Percentiles rank a stretch among this genome's conserved stretches.
These are phyloP conservation scores for Avena sativa DNA, from an alignment of 176 grass and related monocot species.

Conservation along the genomic window DNA sequence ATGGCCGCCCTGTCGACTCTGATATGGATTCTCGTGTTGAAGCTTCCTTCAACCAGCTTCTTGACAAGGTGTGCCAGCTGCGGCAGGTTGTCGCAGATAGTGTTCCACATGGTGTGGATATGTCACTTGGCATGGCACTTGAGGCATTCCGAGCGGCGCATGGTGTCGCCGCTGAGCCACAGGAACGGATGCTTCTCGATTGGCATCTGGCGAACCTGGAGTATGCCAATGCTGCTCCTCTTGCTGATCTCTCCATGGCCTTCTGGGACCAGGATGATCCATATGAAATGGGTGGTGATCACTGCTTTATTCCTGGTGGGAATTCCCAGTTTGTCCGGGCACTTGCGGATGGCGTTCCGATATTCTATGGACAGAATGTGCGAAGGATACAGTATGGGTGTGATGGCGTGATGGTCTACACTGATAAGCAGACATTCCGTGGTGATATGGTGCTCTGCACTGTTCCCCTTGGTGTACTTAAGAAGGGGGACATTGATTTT, in stretches of 20 bases:
- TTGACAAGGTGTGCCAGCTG: slow-evolving; percentile 92
- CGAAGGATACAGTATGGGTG: slow-evolving; percentile 76
- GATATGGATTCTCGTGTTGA: slow-evolving; percentile 79
- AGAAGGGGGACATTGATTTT: slow-evolving; percentile 82
- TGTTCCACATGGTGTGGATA: slow-evolving; percentile 66
- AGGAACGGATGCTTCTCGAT: slow-evolving; percentile 93
- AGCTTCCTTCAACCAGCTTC: slow-evolving; percentile 88
- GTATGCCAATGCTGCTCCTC: slow-evolving; percentile 91
- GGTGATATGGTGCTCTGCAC: slow-evolving; percentile 97
- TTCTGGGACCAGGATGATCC: slow-evolving; percentile 99
- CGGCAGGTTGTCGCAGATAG: slow-evolving; percentile 75
- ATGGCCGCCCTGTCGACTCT: slow-evolving; percentile 74
- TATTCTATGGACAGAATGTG: slow-evolving; percentile 85
- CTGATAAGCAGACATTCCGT: slow-evolving; percentile 74
- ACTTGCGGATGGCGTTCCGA: slow-evolving; percentile 68
- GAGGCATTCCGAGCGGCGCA: slow-evolving; percentile 78
- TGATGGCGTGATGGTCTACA: slow-evolving; percentile 80
- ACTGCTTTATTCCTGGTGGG: slow-evolving; percentile 96
- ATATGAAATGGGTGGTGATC: slow-evolving; percentile 97
- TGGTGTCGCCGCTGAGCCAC: slow-evolving; percentile 63
- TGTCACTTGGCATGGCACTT: slow-evolving; percentile 79
- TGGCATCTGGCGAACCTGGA: slow-evolving; percentile 98
- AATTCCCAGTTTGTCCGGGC: slow-evolving; percentile 78
- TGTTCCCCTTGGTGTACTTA: slow-evolving; percentile 83
- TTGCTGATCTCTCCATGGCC: slow-evolving; percentile 90